These are phyloP conservation scores for Starmerella geochares DNA, from an alignment of 805 yeast genomes.

Conservation along the genomic window DNA sequence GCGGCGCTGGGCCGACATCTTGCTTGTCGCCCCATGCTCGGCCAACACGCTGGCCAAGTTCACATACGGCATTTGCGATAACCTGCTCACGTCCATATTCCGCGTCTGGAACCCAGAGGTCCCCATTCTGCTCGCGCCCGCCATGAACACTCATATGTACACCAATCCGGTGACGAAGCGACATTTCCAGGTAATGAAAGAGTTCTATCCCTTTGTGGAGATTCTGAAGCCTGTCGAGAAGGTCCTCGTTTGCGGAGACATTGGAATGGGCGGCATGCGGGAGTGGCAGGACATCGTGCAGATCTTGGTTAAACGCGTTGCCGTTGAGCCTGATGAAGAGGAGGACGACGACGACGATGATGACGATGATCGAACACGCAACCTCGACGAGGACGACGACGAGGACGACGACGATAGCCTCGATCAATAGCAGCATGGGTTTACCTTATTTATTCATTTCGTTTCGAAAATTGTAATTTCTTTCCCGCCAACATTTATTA, in stretches of 20 bases:
- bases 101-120: constrained; percentile 95
- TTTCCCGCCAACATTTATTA: not conserved
- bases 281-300: constrained; percentile 95
- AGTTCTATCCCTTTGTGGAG: constrained; percentile 89
- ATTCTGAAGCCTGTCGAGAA: constrained; percentile 90
- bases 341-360: constrained; percentile 24
- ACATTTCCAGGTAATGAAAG: constrained; percentile 61
- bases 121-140: constrained; percentile 85
- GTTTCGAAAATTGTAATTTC: not conserved
- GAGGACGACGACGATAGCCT: not conserved
- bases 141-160: constrained; percentile 90
- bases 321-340: constrained; percentile 27
- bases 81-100: constrained; percentile 74
- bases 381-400: not conserved
- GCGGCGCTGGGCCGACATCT: constrained; percentile 45
- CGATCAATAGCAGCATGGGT: not conserved
- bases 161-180: constrained; percentile 79
- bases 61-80: constrained; percentile 84
- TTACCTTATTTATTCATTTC: not conserved
- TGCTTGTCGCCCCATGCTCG: constrained; percentile 84
- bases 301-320: constrained; percentile 43
- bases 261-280: constrained; percentile 98
- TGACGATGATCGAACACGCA: not conserved
- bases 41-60: constrained; percentile 88
- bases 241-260: constrained; percentile 88